A percentile compares a stretch with the other conserved stretches of the same genome.
These are phyloP conservation scores for Heterobasidion irregulare DNA, from an alignment of 1,284 basidiomycete species.

Conservation along the genomic window DNA sequence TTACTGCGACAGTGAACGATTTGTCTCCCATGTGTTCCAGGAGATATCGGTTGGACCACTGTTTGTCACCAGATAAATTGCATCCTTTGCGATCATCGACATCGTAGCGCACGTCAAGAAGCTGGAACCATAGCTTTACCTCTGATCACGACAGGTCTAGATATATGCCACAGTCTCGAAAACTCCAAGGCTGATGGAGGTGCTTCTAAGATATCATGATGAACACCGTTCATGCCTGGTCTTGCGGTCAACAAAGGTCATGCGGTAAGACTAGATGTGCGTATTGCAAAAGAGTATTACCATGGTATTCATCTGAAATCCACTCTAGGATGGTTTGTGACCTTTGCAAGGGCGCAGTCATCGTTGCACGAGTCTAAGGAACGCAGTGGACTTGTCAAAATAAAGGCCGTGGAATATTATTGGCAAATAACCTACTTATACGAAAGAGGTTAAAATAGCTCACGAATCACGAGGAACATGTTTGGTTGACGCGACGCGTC, in stretches of 20 bases:
- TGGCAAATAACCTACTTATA: no score
- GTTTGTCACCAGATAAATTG: background rate
- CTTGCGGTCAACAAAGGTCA: background rate
- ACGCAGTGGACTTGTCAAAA: no score
- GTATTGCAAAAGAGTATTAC: conserved; percentile 19
- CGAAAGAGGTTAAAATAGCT: no score
- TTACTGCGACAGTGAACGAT: conserved; percentile 68
- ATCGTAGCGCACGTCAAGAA: background rate
- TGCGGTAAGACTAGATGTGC: background rate
- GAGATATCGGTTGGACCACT: conserved; percentile 65
- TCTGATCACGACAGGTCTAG: conserved; percentile 74
- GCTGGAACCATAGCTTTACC: conserved; percentile 28
- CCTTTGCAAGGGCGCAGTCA: no score
- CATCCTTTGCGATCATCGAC: background rate
- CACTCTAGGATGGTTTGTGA: conserved; percentile 15
- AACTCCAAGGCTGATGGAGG: conserved; percentile 72
- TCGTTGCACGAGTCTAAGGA: no score
- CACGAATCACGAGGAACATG: background rate
- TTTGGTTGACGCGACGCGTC: conserved; percentile 2
- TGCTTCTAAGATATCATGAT: conserved; percentile 41
- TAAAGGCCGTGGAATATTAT: no score
- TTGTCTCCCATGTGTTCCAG: conserved; percentile 41
- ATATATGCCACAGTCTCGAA: conserved; percentile 59
- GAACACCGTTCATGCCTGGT: conserved; percentile 58
- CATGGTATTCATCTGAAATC: conserved; percentile 48